Evolutionary conservation across 768 basidiomycete species (phyloP), one percentile per base, ranked within the genome.

Genomic region (Lentinula sp.): DNA sequence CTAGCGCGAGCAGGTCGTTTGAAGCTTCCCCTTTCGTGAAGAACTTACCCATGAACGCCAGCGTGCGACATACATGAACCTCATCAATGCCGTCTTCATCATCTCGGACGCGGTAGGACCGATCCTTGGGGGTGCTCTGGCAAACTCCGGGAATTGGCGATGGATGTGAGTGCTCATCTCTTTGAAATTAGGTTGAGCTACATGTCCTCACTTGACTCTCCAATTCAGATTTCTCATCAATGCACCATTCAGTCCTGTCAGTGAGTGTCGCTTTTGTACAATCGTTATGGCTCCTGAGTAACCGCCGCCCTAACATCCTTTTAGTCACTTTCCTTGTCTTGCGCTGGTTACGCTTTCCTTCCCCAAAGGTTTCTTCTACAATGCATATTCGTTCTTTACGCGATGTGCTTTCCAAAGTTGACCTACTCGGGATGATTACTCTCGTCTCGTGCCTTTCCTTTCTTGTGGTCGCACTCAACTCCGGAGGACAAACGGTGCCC

Each of bases 11-110:
- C 23, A 42, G 18, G 23, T 2, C 3, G 7, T 20, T 36, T 35
- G 42, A 4, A 49, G 41, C n/a, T 16, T 41, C 36, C 33, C 4
- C 9, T 43, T 37, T 43, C 39, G 18, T 42, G 4, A 36, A 71
- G 70, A 70, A 33, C 60, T 71, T 42, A 69, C 70, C 6, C 64
- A 66, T 43, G 70, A 70, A 60, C 61, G 65, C 41, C 70, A 71
- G 53, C 62, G 70, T 20, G 66, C 67, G n/a, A 63, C 68, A 10
- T 70, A 70, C 57, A 65, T 70, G 56, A 71, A 70, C 51, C 57
- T 71, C 8, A 61, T 71, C 39, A 70, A 70, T 46, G 59, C 66
- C 18, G 65, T 66, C 2, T 71, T 71, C 57, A 68, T 65, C 28
- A 46, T 71, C 3, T 58, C 67, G n/a, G 69, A 71, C 48, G 66